Conservation (phyloP, 371 early-diverging fungal species). For the Fennellomyces sp. region DNA sequence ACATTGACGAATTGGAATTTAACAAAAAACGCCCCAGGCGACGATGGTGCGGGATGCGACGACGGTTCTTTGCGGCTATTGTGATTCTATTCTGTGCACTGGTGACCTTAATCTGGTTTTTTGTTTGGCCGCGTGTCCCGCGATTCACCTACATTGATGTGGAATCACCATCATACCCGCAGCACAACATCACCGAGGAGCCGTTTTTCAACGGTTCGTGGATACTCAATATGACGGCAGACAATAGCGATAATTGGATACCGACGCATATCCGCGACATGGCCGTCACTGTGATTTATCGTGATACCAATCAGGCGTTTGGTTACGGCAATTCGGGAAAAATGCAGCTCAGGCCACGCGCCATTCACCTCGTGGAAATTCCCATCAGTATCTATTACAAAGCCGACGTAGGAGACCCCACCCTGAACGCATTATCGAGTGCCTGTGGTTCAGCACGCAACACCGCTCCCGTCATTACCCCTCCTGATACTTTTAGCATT, state of each 20-base stretch:
- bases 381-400: constrained; percentile 21
- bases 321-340: constrained; percentile 18
- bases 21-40: constrained; percentile 13
- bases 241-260: constrained; percentile 26
- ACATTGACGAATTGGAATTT: constrained; percentile 9
- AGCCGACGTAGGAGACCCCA: constrained; percentile 27
- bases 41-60: constrained; percentile 19
- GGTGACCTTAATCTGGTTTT: constrained; percentile 33
- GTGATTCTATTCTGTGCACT: constrained; percentile 21
- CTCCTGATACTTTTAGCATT: constrained; percentile 26
- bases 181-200: constrained; percentile 10
- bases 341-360: constrained; percentile 10
- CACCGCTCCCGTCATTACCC: constrained; percentile 17
- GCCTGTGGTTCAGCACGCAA: constrained; percentile 33
- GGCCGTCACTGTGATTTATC: constrained; percentile 16
- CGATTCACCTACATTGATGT: constrained; percentile 21
- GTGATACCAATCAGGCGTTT: constrained; percentile 12
- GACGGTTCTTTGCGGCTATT: constrained; percentile 20
- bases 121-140: constrained; percentile 48
- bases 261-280: constrained; percentile 24
- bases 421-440: constrained; percentile 37
- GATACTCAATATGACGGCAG: constrained; percentile 20
- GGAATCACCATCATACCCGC: constrained; percentile 13
- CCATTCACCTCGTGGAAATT: constrained; percentile 6
- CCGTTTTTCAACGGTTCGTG: constrained; percentile 14